These are phyloP conservation scores for Hemerocallis citrina DNA, from an alignment of 106 monocot genomes.

Conservation along the genomic window DNA sequence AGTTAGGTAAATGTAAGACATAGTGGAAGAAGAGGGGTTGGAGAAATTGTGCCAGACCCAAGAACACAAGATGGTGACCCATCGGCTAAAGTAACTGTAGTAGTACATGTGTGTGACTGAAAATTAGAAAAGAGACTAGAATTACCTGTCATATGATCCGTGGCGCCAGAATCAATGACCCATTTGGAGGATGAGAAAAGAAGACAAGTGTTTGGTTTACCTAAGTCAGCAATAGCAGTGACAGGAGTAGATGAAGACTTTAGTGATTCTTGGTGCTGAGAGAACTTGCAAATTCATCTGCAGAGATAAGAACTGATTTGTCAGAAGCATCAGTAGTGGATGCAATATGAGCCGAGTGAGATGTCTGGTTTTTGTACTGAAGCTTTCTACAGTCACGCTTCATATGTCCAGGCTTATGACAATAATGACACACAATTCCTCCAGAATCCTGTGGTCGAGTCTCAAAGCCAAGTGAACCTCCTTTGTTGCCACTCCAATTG, in stretches of 20 bases:
- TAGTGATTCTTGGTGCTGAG: not conserved
- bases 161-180: slow-evolving; percentile 1
- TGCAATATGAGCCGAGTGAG: not conserved
- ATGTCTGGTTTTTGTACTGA: not conserved
- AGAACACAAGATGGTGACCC: not conserved
- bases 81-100: not conserved
- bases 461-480: not conserved
- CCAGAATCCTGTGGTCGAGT: not conserved
- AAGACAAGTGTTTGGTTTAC: not conserved
- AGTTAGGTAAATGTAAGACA: not conserved
- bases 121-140: not conserved
- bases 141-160: slow-evolving; percentile 5
- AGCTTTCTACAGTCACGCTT: not conserved
- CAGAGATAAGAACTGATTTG: not conserved
- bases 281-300: not conserved
- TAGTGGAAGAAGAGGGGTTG: not conserved
- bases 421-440: not conserved
- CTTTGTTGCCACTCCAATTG: not conserved
- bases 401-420: not conserved
- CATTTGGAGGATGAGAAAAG: not conserved
- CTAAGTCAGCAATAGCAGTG: not conserved
- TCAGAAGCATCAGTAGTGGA: not conserved
- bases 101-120: not conserved
- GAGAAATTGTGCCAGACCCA: not conserved
- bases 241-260: not conserved